A percentile compares a stretch with the other conserved stretches of the same genome.
These are phyloP conservation scores for Metarhizium robertsii DNA, from an alignment of 2,329 filamentous ascomycete genomes.

Conservation along the genomic window DNA sequence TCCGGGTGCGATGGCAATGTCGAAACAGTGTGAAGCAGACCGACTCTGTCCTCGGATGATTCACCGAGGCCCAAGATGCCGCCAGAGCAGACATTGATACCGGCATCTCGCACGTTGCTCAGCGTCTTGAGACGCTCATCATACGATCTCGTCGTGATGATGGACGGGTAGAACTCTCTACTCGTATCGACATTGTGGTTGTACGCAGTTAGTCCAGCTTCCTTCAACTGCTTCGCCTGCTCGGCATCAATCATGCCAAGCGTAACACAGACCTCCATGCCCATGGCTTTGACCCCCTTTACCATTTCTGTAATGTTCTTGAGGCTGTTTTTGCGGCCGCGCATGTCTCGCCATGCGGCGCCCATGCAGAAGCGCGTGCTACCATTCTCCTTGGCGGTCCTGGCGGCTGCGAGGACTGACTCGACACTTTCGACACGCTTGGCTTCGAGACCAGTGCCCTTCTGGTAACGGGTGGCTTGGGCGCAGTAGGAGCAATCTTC, in stretches of 20 bases:
- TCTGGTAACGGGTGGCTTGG: conserved; percentile 70
- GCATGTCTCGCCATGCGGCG: conserved; percentile 90
- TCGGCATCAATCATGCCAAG: conserved; percentile 80
- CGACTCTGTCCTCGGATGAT: conserved; percentile 67
- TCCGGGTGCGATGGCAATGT: conserved; percentile 77
- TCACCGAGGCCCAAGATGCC: conserved; percentile 84
- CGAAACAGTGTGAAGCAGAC: conserved; percentile 72
- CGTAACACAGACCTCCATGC: conserved; percentile 90
- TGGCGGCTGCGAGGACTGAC: conserved; percentile 68
- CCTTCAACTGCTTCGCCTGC: conserved; percentile 75
- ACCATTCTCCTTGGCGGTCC: conserved; percentile 69
- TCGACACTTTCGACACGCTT: conserved; percentile 74
- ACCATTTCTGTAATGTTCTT: conserved; percentile 85
- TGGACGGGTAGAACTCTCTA: conserved; percentile 75
- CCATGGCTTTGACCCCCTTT: conserved; percentile 66
- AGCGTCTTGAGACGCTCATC: conserved; percentile 80
- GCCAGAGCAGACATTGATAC: conserved; percentile 83
- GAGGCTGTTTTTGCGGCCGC: conserved; percentile 73
- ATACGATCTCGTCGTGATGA: conserved; percentile 80
- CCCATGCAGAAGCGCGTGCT: conserved; percentile 94
- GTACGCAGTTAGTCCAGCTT: conserved; percentile 79
- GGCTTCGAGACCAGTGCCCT: conserved; percentile 70
- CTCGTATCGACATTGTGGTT: conserved; percentile 93
- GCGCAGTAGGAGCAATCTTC: conserved; percentile 93
- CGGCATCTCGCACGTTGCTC: conserved; percentile 70